These are phyloP conservation scores for Myxozyma neotropica DNA, from an alignment of 805 yeast genomes.

Conservation along the genomic window DNA sequence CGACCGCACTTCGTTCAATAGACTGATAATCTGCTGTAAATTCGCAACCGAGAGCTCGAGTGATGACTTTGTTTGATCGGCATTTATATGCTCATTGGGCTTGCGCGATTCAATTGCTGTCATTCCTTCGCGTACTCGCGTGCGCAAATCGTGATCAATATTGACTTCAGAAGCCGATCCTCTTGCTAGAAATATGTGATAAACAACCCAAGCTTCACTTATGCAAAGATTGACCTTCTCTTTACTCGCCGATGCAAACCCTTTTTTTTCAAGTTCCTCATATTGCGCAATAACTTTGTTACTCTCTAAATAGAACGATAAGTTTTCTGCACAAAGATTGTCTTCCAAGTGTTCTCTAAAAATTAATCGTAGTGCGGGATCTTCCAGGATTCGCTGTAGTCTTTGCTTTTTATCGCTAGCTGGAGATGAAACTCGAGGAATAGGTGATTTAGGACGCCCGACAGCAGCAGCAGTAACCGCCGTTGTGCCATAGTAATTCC, in stretches of 20 bases:
- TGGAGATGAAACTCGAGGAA: constrained; percentile 6
- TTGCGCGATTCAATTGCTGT: constrained; percentile 7
- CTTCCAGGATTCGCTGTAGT: constrained; percentile 55
- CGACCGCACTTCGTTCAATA: constrained; percentile 26
- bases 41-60: constrained; percentile 9
- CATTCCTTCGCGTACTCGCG: constrained; percentile 27
- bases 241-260: not conserved
- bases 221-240: constrained; percentile 38
- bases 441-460: not conserved
- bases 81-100: not conserved
- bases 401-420: constrained; percentile 11
- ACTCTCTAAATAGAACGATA: constrained; percentile 69
- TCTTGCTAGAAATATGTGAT: constrained; percentile 61
- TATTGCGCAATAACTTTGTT: constrained; percentile 46
- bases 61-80: not conserved
- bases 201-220: constrained; percentile 64
- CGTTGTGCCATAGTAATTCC: constrained; percentile 3
- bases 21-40: constrained; percentile 18
- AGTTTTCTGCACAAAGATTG: constrained; percentile 71
- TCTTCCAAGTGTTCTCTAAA: constrained; percentile 66
- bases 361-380: constrained; percentile 74
- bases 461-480: not conserved
- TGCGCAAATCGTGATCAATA: constrained; percentile 52
- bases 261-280: constrained; percentile 13
- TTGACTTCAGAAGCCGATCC: constrained; percentile 74